Conservation (phyloP, 1,284 basidiomycete species). For the Agroathelia rolfsii region DNA sequence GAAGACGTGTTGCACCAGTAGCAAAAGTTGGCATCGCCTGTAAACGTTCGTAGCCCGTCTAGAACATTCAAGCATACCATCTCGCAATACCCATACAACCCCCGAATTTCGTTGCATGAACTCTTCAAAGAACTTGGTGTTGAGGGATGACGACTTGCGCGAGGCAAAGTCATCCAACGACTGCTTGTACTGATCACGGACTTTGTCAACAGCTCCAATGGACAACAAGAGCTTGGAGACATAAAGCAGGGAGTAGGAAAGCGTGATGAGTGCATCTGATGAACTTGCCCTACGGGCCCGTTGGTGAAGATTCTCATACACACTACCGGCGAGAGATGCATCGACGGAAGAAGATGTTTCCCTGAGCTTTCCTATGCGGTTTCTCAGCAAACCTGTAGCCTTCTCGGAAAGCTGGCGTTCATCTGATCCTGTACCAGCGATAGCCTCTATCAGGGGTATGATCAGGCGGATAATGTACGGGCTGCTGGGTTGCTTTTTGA, state of each 20-base stretch:
- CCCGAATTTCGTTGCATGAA: conserved; percentile 63
- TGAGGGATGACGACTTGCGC: conserved; percentile 73
- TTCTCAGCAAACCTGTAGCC: conserved; percentile 68
- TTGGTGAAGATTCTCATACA: conserved; percentile 63
- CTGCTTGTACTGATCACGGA: conserved; percentile 50
- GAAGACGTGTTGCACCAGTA: conserved; percentile 61
- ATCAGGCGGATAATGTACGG: conserved; percentile 61
- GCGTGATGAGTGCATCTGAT: conserved; percentile 51
- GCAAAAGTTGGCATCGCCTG: conserved; percentile 66
- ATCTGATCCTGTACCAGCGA: conserved; percentile 55
- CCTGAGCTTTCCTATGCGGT: conserved; percentile 68
- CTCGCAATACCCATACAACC: conserved; percentile 60
- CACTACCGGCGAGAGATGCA: conserved; percentile 28
- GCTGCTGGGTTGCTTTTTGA: conserved; percentile 67
- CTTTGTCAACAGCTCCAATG: conserved; percentile 28
- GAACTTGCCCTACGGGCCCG: conserved; percentile 64
- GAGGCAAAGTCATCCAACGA: conserved; percentile 75
- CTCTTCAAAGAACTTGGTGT: conserved; percentile 70
- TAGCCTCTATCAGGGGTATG: conserved; percentile 68
- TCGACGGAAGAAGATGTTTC: conserved; percentile 50
- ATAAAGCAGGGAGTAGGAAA: conserved; percentile 69
- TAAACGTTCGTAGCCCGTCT: conserved; percentile 63
- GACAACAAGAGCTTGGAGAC: conserved; percentile 52
- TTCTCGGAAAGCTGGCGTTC: conserved; percentile 84
- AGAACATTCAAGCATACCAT: conserved; percentile 45